Conservation (phyloP, 1,284 basidiomycete genomes). For the Flammula alnicola region DNA sequence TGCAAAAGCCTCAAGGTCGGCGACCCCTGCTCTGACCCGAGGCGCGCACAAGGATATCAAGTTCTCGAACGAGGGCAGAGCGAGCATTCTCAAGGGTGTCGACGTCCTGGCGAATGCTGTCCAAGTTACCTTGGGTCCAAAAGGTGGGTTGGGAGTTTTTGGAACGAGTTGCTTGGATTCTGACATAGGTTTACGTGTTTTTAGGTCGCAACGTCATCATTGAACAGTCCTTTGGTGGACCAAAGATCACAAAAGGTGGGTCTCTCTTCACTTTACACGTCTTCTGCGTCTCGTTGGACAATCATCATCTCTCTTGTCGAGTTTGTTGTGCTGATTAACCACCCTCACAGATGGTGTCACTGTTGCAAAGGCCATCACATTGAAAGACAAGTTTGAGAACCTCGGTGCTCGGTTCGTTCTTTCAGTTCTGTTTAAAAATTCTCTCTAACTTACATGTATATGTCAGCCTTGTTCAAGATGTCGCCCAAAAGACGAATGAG, state of each 20-base stretch:
- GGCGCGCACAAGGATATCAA: conserved; percentile 95
- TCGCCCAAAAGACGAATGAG: conserved; percentile 97
- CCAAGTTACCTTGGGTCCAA: conserved; percentile 94
- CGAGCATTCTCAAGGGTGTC: conserved; percentile 93
- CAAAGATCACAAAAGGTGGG: conserved; percentile 95
- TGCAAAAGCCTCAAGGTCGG: conserved; percentile 38
- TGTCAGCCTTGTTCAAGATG: conserved; percentile 88
- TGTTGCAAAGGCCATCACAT: conserved; percentile 92
- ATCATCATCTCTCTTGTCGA: too few relatives aligned
- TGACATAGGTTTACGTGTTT: conserved; percentile 19
- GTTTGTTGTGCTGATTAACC: too few relatives aligned
- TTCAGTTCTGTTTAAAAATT: too few relatives aligned
- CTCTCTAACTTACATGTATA: conserved; percentile 1
- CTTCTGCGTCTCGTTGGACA: too few relatives aligned
- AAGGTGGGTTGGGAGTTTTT: conserved; percentile 78
- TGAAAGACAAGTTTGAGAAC: conserved; percentile 99
- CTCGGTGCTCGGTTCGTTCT: conserved; percentile 87
- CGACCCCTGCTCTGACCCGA: conserved; percentile 45
- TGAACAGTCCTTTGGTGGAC: conserved; percentile 96
- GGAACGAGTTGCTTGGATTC: neutral
- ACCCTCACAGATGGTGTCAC: conserved; percentile 86
- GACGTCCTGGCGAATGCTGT: conserved; percentile 97
- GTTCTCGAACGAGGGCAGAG: conserved; percentile 95
- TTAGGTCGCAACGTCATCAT: conserved; percentile 97
- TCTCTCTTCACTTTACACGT: conserved; percentile 18